A percentile compares a stretch with the other conserved stretches of the same genome.
phyloP scores from a whole-genome alignment of 768 basidiomycete genomes.

The Boletus barrowsii region DNA sequence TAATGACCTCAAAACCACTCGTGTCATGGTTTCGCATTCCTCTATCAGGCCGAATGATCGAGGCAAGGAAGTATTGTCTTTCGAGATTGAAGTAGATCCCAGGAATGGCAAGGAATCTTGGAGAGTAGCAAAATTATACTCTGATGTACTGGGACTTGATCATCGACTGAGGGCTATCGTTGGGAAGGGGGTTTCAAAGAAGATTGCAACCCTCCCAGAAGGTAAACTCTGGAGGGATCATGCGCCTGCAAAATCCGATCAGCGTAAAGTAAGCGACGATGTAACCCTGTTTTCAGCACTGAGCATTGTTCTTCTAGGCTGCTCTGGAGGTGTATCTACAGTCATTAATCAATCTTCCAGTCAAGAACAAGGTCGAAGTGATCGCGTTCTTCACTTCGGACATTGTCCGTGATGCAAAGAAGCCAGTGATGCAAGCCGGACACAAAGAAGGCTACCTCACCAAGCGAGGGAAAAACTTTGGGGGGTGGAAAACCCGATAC shows the following conservation, averaged over 20 bases:
- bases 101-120: conserved; percentile 69
- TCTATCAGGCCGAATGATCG: conserved; percentile 86
- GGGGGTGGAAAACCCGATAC: conserved; percentile 95
- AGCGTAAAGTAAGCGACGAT: conserved; percentile 70
- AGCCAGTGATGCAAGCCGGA: conserved; percentile 74
- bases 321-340: conserved; percentile 86
- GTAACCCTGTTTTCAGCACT: neutral
- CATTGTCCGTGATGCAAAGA: conserved; percentile 70
- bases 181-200: conserved; percentile 71
- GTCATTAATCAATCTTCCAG: conserved; percentile 72
- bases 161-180: conserved; percentile 57
- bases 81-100: conserved; percentile 74
- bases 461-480: conserved; percentile 96
- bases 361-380: conserved; percentile 86
- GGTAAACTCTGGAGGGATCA: conserved; percentile 95
- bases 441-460: conserved; percentile 96
- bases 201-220: conserved; percentile 80
- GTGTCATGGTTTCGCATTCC: conserved; percentile 70
- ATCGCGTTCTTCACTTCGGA: conserved; percentile 92
- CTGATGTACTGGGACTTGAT: conserved; percentile 88
- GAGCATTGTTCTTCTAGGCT: conserved; percentile 39
- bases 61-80: conserved; percentile 89
- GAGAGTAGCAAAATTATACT: conserved; percentile 91
- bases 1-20: conserved; percentile 70
- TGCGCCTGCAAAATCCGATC: conserved; percentile 94